These are phyloP conservation scores for Talaromyces liani DNA, from an alignment of 495 filamentous ascomycete species.

Conservation along the genomic window DNA sequence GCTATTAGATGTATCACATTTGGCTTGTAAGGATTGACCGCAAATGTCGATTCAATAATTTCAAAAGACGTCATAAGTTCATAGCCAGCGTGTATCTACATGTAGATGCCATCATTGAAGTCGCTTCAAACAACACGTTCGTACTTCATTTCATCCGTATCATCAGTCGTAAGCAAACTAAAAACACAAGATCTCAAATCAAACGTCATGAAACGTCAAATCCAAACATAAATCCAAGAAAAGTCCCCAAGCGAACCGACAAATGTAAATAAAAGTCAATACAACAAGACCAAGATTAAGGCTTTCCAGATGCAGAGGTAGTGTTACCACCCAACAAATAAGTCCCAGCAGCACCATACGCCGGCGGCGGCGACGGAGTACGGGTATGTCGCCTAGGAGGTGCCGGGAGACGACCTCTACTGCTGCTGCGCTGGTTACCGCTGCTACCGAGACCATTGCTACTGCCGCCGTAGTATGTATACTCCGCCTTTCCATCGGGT, in stretches of 20 bases:
- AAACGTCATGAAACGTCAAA: neutral
- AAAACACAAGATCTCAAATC: neutral
- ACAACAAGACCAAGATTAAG: slow-evolving; percentile 13
- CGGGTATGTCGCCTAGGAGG: slow-evolving; percentile 21
- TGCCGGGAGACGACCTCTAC: neutral
- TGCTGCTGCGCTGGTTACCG: neutral
- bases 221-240: neutral
- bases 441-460: neutral
- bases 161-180: neutral
- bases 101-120: neutral
- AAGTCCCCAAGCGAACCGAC: neutral
- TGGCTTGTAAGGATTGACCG: neutral
- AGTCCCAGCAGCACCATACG: slow-evolving; percentile 33
- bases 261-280: neutral
- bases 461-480: slow-evolving; percentile 2
- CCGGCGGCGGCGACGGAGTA: slow-evolving; percentile 32
- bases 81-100: no score
- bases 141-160: neutral
- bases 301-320: slow-evolving; percentile 28
- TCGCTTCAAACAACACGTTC: neutral
- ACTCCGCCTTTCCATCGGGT: slow-evolving; percentile 9
- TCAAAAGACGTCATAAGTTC: no score
- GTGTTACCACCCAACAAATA: slow-evolving; percentile 22
- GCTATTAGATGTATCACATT: neutral
- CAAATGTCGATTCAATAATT: neutral